Evolutionary conservation across 2,329 filamentous ascomycete species (phyloP).

Genomic region (Didymosphaeria variabile): DNA sequence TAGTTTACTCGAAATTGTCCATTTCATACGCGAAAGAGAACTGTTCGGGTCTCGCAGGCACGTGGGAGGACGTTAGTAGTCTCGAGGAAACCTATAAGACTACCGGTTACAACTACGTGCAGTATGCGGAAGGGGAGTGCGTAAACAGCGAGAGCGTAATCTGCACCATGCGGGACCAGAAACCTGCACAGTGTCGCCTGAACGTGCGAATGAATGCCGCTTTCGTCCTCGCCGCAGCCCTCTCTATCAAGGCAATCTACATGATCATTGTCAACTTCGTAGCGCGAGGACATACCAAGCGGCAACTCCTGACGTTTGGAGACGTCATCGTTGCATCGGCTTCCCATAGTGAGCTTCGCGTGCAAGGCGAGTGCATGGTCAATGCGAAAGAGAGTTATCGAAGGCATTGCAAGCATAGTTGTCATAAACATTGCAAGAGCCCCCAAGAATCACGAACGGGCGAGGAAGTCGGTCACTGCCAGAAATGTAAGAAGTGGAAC

Average conservation of each 20-base stretch:
- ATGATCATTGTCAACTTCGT: slow-evolving; percentile 40
- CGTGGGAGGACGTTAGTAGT: slow-evolving; percentile 17
- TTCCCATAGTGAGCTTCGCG: slow-evolving; percentile 35
- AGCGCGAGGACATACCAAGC: slow-evolving; percentile 35
- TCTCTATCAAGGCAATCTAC: slow-evolving; percentile 39
- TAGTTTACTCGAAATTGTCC: slow-evolving; percentile 23
- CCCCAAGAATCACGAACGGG: slow-evolving; percentile 31
- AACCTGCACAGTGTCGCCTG: slow-evolving; percentile 32
- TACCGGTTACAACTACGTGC: not conserved
- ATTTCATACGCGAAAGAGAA: slow-evolving; percentile 28
- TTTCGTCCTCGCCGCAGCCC: slow-evolving; percentile 34
- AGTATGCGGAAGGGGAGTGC: slow-evolving; percentile 22
- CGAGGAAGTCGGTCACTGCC: slow-evolving; percentile 45
- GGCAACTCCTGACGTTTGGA: slow-evolving; percentile 42
- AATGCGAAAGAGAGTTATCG: slow-evolving; percentile 40
- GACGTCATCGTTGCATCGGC: slow-evolving; percentile 43
- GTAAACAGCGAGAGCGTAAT: slow-evolving; percentile 21
- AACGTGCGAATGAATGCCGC: slow-evolving; percentile 44
- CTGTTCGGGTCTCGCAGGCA: slow-evolving; percentile 23
- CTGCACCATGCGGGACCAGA: slow-evolving; percentile 16
- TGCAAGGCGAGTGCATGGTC: slow-evolving; percentile 46
- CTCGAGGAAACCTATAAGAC: not conserved
- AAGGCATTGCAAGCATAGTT: slow-evolving; percentile 32
- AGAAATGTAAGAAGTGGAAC: slow-evolving; percentile 43
- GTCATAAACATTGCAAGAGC: slow-evolving; percentile 43